Conservation (phyloP, 106 monocot genomes). For the Hemerocallis citrina region DNA sequence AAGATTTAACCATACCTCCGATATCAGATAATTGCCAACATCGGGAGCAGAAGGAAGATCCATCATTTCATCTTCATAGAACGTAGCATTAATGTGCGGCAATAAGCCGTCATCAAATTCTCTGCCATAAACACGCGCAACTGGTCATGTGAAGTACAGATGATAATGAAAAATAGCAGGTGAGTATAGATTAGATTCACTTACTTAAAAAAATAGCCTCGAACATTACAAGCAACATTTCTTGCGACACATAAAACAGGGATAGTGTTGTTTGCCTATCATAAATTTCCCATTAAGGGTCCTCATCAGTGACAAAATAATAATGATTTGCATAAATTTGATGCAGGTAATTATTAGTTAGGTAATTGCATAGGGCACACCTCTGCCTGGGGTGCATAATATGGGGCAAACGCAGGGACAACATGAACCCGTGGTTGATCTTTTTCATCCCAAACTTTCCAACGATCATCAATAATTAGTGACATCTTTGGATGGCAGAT, state of each 20-base stretch:
- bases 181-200: background rate
- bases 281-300: no score
- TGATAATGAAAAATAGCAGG: background rate
- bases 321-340: background rate
- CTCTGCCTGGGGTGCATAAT: slow-evolving; percentile 97
- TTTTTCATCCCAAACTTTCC: slow-evolving; percentile 97
- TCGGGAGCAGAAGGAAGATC: slow-evolving; percentile 70
- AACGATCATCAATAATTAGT: slow-evolving; percentile 88
- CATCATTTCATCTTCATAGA: slow-evolving; percentile 73
- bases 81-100: slow-evolving; percentile 43
- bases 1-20: slow-evolving; percentile 49
- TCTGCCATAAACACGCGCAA: slow-evolving; percentile 25
- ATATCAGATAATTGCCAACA: slow-evolving; percentile 77
- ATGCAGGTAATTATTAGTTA: background rate
- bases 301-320: background rate
- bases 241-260: slow-evolving; percentile 91
- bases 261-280: slow-evolving; percentile 56
- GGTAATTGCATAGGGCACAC: slow-evolving; percentile 17
- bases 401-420: slow-evolving; percentile 96
- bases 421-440: slow-evolving; percentile 97
- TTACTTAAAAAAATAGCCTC: slow-evolving; percentile 95
- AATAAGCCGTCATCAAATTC: slow-evolving; percentile 93
- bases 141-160: background rate
- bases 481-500: slow-evolving; percentile 90
- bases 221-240: slow-evolving; percentile 95